Base-by-base conservation (phyloP, 1,284 basidiomycete genomes). In the Heliocybe sulcata region DNA sequence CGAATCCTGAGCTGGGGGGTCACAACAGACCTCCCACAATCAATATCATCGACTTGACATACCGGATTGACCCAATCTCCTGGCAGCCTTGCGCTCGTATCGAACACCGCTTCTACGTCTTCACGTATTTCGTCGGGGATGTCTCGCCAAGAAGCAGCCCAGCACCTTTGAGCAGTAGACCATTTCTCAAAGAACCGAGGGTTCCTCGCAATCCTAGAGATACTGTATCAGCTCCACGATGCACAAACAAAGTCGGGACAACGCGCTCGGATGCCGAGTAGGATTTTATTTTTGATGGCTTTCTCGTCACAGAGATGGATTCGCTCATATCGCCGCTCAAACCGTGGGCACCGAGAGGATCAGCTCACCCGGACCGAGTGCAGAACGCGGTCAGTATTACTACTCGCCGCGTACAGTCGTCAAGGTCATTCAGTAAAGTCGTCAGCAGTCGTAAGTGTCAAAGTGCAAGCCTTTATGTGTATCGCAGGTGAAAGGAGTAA, bases 201-300 rank as follows among this genome's bases (percentile, higher is more conserved):
- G 55, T 68, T 67, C 20, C 63, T 63, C 1, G 71, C 68, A 45
- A 72, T 68, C 53, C 70, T 71, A 51, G n/a, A 50, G 14, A 42
- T 22, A 35, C 23, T 35, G 11, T 29, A 52, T 54, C 12, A 50
- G 45, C 22, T 14, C 20, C 16, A 45, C 20, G 26, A 52, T 16
- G 25, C 2, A 35, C 10, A 31, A 4, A 11, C 0, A 26, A 12
- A 53, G 14, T 11, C 31, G 53, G 12, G 29, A 31, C 29, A 22
- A 55, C 65, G 16, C 33, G 67, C 66, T 65, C 63, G 1, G 65
- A 66, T 1, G 65, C 65, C 4, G 65, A 66, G 16, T 65, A 51
- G 16, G 54, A 49, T 19, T 64, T 20, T 45, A 19, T 42, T 3
- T 25, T 19, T 25, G 54, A 51, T 14, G 45, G 20, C 26, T 33